A percentile compares a stretch with the other conserved stretches of the same genome.
Conservation (phyloP, 2,329 filamentous ascomycete genomes). For the Fusarium haematococcum region DNA sequence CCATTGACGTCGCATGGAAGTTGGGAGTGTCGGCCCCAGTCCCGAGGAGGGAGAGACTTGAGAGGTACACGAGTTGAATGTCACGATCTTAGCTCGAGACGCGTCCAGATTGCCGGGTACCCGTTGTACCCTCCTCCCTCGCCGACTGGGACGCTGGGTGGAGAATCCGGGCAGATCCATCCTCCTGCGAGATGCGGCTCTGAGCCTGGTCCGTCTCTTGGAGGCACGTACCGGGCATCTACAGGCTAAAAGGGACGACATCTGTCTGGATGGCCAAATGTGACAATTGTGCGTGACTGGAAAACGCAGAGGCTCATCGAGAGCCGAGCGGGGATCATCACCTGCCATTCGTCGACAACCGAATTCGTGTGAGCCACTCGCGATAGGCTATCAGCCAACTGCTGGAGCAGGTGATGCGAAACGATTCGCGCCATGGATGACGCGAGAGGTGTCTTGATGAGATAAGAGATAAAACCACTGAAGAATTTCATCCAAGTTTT, state of each 20-base stretch:
- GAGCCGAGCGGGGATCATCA: conserved; percentile 16
- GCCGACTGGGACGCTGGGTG: conserved; percentile 25
- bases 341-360: conserved; percentile 7
- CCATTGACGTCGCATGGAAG: conserved; percentile 11
- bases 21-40: conserved; percentile 22
- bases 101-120: conserved; percentile 45
- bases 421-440: conserved; percentile 4
- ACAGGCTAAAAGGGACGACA: conserved; percentile 16
- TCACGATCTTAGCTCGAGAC: conserved; percentile 47
- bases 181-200: conserved; percentile 41
- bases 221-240: conserved; percentile 28
- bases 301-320: not conserved
- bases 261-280: conserved; percentile 17
- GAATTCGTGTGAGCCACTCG: conserved; percentile 3
- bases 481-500: not conserved
- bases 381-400: not conserved
- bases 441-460: not conserved
- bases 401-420: not conserved
- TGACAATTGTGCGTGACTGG: conserved; percentile 9
- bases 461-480: not conserved
- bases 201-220: conserved; percentile 37
- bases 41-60: conserved; percentile 41
- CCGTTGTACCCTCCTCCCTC: conserved; percentile 40
- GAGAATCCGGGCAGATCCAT: conserved; percentile 45
- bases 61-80: conserved; percentile 43